Evolutionary conservation across 176 grass and related monocot species (phyloP), one percentile per base, ranked within the genome.

Genomic region (Dendrocalamus sinicus): DNA sequence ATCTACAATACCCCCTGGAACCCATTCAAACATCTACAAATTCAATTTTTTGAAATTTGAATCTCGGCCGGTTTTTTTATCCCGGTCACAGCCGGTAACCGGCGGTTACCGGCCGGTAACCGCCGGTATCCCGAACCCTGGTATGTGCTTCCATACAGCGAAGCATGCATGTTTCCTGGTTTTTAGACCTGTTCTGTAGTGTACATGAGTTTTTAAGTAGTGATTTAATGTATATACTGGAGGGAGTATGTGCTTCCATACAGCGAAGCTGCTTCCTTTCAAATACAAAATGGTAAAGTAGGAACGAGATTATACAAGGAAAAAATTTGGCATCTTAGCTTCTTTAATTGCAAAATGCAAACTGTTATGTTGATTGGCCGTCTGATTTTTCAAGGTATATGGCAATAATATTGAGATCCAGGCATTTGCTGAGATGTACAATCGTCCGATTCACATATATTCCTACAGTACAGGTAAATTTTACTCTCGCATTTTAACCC

Each of bases 381-480:
- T 26, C 59, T 35, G n/a, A 48, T 83, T 79, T 17, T 81, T 81
- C 40, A 51, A 99, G 97, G 97, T 99, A 62, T 99, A 99, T 90
- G 97, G 97, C 80, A 99, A 99, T 70, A 99, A 99, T 85, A 83
- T 94, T 88, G 94, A 99, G 94, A 94, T 99, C 68, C 97, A 99
- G 83, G 97, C 90, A 62, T 99, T 99, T 64, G 97, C 97, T 73
- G 97, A 99, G 90, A 99, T 99, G 97, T 99, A 94, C 48, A 96
- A 96, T 91, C 97, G 97, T 12, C 97, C 97, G 1, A 94, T 99
- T 88, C 97, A 99, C 89, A 96, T 99, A 46, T 99, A 96, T 89
- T 96, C 97, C 13, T 94, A 99, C 62, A 89, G 94, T 87, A 90
- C 94, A 86, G 94, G 94, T 99, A 65, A 64, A 41, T 37, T 50